These are phyloP conservation scores for Didymella arachidicola DNA, from an alignment of 2,329 filamentous ascomycete species.

Conservation along the genomic window DNA sequence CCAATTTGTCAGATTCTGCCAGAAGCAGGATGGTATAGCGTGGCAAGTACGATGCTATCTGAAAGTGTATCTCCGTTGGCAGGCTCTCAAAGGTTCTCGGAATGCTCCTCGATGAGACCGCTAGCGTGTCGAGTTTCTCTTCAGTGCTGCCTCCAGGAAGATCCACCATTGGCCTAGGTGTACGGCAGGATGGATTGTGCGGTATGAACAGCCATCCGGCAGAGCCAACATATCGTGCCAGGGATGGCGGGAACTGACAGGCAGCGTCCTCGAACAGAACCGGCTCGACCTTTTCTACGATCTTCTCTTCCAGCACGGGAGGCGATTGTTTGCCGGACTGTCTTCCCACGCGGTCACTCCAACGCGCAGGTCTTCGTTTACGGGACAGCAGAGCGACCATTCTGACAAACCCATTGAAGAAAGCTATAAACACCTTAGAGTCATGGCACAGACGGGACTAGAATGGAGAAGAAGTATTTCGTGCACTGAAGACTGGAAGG, in stretches of 20 bases:
- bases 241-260: neutral
- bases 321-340: neutral
- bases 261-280: neutral
- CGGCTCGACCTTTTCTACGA: neutral
- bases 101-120: neutral
- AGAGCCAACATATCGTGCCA: neutral
- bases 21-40: neutral
- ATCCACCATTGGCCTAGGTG: neutral
- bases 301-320: too few species aligned
- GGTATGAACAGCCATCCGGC: neutral
- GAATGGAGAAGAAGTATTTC: neutral
- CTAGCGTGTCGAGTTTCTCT: neutral
- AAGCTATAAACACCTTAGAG: neutral
- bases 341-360: neutral
- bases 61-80: conserved; percentile 4
- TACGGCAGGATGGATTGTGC: neutral
- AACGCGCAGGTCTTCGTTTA: neutral
- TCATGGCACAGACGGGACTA: neutral
- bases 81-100: neutral
- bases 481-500: neutral
- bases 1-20: neutral
- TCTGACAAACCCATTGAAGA: neutral
- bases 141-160: neutral
- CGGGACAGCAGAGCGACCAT: neutral
- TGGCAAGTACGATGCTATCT: neutral